Conservation (phyloP, 805 yeast genomes). For the Saccharomycopsis vini region DNA sequence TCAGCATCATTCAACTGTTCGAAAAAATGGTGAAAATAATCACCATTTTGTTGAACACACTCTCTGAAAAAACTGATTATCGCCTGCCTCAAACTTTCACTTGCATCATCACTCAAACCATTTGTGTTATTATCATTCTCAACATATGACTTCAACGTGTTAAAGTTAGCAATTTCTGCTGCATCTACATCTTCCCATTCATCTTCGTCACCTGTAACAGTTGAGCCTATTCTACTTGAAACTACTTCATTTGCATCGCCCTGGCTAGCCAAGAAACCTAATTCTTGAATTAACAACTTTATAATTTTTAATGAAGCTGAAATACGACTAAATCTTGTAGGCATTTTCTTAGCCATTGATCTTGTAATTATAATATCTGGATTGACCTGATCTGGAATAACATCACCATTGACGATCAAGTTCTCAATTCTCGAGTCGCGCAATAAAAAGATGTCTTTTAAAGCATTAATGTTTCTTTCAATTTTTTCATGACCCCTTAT, state of each 20-base stretch:
- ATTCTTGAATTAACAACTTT: constrained; percentile 60
- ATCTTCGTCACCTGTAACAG: constrained; percentile 34
- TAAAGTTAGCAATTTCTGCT: constrained; percentile 52
- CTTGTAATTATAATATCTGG: constrained; percentile 72
- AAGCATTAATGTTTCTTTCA: constrained; percentile 54
- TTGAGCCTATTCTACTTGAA: constrained; percentile 19
- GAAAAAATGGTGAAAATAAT: constrained; percentile 37
- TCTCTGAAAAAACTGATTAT: constrained; percentile 41
- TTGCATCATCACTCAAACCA: constrained; percentile 26
- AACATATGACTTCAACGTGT: constrained; percentile 46
- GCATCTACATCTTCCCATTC: constrained; percentile 78
- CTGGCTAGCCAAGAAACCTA: constrained; percentile 52
- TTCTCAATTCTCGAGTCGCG: constrained; percentile 42
- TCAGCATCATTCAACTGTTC: constrained; percentile 38
- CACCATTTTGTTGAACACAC: constrained; percentile 35
- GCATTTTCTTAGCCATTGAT: constrained; percentile 66
- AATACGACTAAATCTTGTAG: constrained; percentile 53
- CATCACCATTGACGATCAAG: constrained; percentile 68
- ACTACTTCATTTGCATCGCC: constrained; percentile 33
- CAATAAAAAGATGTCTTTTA: constrained; percentile 56
- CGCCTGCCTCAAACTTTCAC: constrained; percentile 26
- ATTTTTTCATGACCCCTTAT: constrained; percentile 73
- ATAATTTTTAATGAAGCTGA: constrained; percentile 66
- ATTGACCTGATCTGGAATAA: constrained; percentile 40
- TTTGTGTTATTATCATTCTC: constrained; percentile 19